Evolutionary conservation across 163 green algal genomes (phyloP).

Genomic region (Picocystis sp.): DNA sequence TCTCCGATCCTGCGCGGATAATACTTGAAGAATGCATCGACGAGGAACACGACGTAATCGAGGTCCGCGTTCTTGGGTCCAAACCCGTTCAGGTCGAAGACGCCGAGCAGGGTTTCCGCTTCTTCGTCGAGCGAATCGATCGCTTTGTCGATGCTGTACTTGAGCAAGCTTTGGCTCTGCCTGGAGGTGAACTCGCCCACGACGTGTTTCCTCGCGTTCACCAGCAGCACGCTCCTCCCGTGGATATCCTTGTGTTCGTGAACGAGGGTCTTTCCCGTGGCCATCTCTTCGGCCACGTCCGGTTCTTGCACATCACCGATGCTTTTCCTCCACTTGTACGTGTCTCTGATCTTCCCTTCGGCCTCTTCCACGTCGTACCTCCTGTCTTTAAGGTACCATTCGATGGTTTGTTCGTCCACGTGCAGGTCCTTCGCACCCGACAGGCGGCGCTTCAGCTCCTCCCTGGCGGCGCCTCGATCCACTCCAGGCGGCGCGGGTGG

Average conservation of each 20-base stretch:
- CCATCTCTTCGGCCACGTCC: constrained; percentile 30
- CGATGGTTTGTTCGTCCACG: constrained; percentile 25
- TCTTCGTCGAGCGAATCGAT: constrained; percentile 18
- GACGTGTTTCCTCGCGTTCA: constrained; percentile 37
- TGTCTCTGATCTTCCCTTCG: constrained; percentile 49
- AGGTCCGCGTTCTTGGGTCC: constrained; percentile 50
- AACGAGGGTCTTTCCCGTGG: constrained; percentile 62
- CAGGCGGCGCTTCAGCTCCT: too few relatives aligned
- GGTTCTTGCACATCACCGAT: constrained; percentile 26
- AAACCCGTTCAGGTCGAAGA: constrained; percentile 60
- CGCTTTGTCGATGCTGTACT: constrained; percentile 19
- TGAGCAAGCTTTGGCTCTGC: constrained; percentile 40
- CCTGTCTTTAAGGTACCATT: constrained; percentile 56
- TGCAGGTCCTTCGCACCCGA: neutral
- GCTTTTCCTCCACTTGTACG: constrained; percentile 37
- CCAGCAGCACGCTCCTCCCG: constrained; percentile 52
- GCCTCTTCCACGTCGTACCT: constrained; percentile 53
- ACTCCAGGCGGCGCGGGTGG: constrained; percentile 9
- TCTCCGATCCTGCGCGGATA: constrained; percentile 56
- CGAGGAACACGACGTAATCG: constrained; percentile 55
- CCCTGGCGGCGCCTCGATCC: constrained; percentile 9
- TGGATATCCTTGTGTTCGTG: constrained; percentile 41
- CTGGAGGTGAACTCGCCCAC: constrained; percentile 27
- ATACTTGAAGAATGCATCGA: constrained; percentile 44
- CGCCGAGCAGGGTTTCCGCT: constrained; percentile 50